These are phyloP conservation scores for Russula sp. DNA, from an alignment of 768 basidiomycete species.

Conservation along the genomic window DNA sequence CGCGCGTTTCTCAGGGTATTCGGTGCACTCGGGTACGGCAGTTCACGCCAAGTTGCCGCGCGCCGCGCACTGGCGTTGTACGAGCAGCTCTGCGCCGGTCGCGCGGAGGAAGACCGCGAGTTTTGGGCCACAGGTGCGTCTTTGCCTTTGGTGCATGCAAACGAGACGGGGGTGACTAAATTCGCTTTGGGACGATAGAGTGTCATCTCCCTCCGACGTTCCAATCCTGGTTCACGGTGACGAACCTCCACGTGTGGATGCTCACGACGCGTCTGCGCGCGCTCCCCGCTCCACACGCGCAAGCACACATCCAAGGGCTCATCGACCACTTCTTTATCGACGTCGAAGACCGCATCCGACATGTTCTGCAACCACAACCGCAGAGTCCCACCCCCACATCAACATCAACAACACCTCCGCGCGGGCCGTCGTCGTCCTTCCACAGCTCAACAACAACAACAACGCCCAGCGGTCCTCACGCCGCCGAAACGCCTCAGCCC, in stretches of 20 bases:
- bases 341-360: slow-evolving; percentile 82
- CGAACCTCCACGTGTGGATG: slow-evolving; percentile 89
- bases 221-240: slow-evolving; percentile 94
- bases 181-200: slow-evolving; percentile 37
- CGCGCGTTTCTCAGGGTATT: slow-evolving; percentile 16
- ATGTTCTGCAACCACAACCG: slow-evolving; percentile 39
- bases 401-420: slow-evolving; percentile 26
- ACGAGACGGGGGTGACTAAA: too few species aligned
- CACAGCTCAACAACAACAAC: background rate
- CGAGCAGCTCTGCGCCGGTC: slow-evolving; percentile 14
- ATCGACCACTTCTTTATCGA: slow-evolving; percentile 96
- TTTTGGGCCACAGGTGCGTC: slow-evolving; percentile 16
- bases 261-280: slow-evolving; percentile 83
- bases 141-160: too few species aligned
- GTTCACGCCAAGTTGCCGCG: slow-evolving; percentile 14
- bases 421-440: background rate
- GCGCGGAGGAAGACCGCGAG: slow-evolving; percentile 19
- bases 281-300: slow-evolving; percentile 60
- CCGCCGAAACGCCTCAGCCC: background rate
- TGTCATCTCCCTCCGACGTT: slow-evolving; percentile 87
- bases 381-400: slow-evolving; percentile 23
- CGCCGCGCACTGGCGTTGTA: slow-evolving; percentile 19
- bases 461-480: background rate
- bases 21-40: slow-evolving; percentile 19
- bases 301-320: slow-evolving; percentile 67